Base-by-base conservation (phyloP, 805 yeast species). In the Jamesozyma hellenica region DNA sequence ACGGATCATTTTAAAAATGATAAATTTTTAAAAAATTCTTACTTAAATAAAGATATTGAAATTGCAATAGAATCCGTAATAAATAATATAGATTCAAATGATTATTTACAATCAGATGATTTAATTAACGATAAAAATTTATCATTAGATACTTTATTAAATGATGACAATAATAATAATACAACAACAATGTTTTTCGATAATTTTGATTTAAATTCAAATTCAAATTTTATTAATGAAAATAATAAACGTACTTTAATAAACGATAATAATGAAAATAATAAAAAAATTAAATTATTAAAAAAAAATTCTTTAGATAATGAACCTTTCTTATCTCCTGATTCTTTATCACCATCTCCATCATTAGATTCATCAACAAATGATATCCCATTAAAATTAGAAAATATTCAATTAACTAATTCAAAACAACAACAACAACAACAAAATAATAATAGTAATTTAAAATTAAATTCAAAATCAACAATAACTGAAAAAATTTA, bases 341-440 rank as follows among this genome's bases (percentile, higher is more conserved):
- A 52, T 18, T 64, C 68, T 1, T 41, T 64, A 21, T 49, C 62
- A 11, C 62, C 68, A 9, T 46, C 52, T 6, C 55, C 62, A 6
- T 31, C 45, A 36, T 18, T 34, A 16, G 35, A 41, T 13, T 34
- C 44, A 4, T 42, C 39, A 10, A 34, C 18, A n/a, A 42, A 12
- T 32, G 45, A 38, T 26, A 23, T 40, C 17, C 48, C 27, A 48
- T 47, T 42, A 47, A 47, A 38, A 36, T 27, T 28, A 18, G 42
- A 42, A 21, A 19, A 36, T 16, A 29, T 38, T 21, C 40, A 19
- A 28, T 34, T 15, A 35, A 41, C 30, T 15, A 16, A 26, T 17
- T 26, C 25, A 7, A 21, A 21, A 21, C 27, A 36, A 18, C 18
- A 23, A 27, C 19, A 36, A 30, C 17, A 26, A 10, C 17, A 16